A percentile compares a stretch with the other conserved stretches of the same genome.
Conservation (phyloP, 202 grass and related monocot genomes). For the Carex sylvatica region DNA sequence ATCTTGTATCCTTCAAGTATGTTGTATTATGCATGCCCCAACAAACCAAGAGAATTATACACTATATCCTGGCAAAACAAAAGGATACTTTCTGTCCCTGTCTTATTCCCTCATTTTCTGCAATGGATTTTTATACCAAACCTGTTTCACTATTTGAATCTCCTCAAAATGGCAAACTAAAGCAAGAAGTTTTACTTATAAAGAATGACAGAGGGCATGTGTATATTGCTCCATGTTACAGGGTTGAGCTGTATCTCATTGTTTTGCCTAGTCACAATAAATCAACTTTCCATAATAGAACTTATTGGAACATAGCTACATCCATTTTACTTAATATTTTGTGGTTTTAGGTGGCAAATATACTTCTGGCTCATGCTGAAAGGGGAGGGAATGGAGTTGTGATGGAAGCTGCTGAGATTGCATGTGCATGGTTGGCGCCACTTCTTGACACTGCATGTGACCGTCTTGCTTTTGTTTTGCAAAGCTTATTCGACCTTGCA, state of each 20-base stretch:
- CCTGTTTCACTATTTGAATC: neutral
- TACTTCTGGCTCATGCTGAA: constrained; percentile 95
- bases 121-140: neutral
- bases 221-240: neutral
- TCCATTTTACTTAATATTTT: neutral
- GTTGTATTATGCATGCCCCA: neutral
- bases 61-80: neutral
- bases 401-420: constrained; percentile 91
- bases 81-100: neutral
- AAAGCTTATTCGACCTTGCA: constrained; percentile 88
- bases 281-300: neutral
- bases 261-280: neutral
- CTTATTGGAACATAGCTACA: neutral
- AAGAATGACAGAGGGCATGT: neutral
- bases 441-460: constrained; percentile 90
- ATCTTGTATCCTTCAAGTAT: neutral
- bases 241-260: neutral
- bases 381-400: constrained; percentile 72
- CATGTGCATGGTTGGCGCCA: constrained; percentile 84
- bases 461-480: constrained; percentile 87
- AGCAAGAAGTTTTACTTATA: neutral
- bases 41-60: neutral
- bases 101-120: neutral
- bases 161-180: neutral
- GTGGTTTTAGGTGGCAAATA: constrained; percentile 80